These are phyloP conservation scores for Melampsora abietis-canadensis DNA, from an alignment of 1,284 basidiomycete genomes.

Conservation along the genomic window DNA sequence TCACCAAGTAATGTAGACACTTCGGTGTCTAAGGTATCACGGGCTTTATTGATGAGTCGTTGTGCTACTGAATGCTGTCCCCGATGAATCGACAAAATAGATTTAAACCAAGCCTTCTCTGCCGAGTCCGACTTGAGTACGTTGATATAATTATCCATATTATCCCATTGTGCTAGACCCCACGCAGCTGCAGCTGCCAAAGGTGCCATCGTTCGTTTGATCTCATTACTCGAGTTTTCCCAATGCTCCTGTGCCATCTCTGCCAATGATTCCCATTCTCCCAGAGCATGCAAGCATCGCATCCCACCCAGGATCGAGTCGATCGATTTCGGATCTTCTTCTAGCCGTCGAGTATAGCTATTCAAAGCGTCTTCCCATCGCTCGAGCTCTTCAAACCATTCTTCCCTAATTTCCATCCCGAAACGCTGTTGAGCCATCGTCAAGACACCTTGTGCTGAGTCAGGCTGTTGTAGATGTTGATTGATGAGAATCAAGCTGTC, in stretches of 20 bases:
- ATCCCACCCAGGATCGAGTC: conserved; percentile 73
- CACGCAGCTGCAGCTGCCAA: conserved; percentile 96
- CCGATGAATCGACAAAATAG: conserved; percentile 90
- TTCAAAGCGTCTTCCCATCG: conserved; percentile 83
- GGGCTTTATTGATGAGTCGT: conserved; percentile 86
- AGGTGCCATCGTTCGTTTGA: conserved; percentile 86
- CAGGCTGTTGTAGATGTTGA: conserved; percentile 92
- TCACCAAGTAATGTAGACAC: conserved; percentile 89
- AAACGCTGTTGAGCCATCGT: conserved; percentile 62
- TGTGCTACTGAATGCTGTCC: conserved; percentile 90
- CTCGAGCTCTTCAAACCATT: conserved; percentile 87
- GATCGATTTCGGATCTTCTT: conserved; percentile 42
- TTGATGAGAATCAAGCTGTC: conserved; percentile 96
- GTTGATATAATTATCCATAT: conserved; percentile 95
- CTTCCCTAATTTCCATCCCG: conserved; percentile 56
- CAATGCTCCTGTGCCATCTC: conserved; percentile 84
- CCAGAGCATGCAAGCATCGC: conserved; percentile 93
- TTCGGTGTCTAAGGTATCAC: conserved; percentile 88
- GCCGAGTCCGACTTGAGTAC: conserved; percentile 92
- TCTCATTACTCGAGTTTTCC: conserved; percentile 72
- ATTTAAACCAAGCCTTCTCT: conserved; percentile 92
- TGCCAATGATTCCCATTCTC: conserved; percentile 93
- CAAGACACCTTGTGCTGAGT: conserved; percentile 91
- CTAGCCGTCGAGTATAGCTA: conserved; percentile 36
- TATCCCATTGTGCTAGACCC: conserved; percentile 94